Evolutionary conservation across 73 alveolate genomes (phyloP).

Genomic region (Tetrahymena elliotti): DNA sequence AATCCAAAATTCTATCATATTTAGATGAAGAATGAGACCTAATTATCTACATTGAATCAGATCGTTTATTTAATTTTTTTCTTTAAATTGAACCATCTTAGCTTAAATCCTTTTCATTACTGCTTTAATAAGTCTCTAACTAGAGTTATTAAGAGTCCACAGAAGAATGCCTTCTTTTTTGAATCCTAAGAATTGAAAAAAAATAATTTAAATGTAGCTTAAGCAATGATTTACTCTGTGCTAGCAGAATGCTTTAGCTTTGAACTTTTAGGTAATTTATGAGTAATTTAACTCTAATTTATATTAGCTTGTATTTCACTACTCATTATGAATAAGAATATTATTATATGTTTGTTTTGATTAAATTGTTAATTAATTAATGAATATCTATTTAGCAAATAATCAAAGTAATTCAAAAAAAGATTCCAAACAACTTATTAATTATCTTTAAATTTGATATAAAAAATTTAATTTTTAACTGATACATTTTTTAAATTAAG

Average conservation of each 20-base stretch:
- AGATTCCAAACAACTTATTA: not conserved
- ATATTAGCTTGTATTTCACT: not conserved
- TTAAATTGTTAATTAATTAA: no score
- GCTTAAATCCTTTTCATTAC: not conserved
- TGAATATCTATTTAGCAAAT: not conserved
- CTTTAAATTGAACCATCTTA: not conserved
- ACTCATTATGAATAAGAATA: no score
- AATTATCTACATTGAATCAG: not conserved
- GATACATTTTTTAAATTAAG: not conserved
- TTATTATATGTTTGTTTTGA: not conserved
- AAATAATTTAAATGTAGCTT: not conserved
- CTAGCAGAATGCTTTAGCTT: not conserved
- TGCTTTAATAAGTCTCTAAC: not conserved
- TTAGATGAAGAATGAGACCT: not conserved
- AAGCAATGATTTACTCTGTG: not conserved
- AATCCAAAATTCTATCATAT: not conserved
- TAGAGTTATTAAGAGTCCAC: not conserved
- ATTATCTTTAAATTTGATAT: not conserved
- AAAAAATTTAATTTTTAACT: not conserved
- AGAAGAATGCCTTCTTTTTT: not conserved
- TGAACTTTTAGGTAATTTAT: not conserved
- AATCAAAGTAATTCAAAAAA: not conserved
- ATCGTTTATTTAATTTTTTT: not conserved
- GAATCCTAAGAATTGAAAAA: not conserved
- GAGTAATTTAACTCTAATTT: not conserved